Evolutionary conservation across 2,329 filamentous ascomycete genomes (phyloP).

Genomic region (Trichoderma citrinoviride): DNA sequence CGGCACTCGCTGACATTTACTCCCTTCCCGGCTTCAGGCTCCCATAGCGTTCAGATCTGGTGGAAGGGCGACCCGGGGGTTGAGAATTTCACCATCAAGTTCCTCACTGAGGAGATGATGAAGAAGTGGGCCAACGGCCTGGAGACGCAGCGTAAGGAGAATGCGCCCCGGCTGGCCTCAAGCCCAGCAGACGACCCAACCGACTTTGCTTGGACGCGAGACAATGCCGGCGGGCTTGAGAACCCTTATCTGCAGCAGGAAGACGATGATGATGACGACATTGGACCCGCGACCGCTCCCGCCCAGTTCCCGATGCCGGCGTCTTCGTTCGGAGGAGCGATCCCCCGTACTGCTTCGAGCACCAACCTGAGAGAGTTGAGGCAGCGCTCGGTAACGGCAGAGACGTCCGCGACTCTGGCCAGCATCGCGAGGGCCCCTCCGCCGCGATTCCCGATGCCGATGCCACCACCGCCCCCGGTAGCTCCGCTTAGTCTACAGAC

Average conservation of each 20-base stretch:
- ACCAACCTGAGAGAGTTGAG: conserved; percentile 74
- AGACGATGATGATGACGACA: conserved; percentile 61
- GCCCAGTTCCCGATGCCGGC: conserved; percentile 36
- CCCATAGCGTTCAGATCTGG: conserved; percentile 94
- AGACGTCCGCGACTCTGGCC: conserved; percentile 60
- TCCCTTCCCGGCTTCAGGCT: conserved; percentile 53
- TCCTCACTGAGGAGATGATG: conserved; percentile 86
- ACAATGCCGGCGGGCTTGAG: conserved; percentile 63
- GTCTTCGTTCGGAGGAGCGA: conserved; percentile 27
- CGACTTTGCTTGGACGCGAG: conserved; percentile 78
- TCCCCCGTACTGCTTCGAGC: conserved; percentile 57
- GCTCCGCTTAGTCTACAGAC: conserved; percentile 68
- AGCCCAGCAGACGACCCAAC: conserved; percentile 55
- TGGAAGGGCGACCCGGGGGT: conserved; percentile 97
- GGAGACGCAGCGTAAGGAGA: conserved; percentile 69
- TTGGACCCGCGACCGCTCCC: conserved; percentile 38
- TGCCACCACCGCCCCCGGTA: conserved; percentile 38
- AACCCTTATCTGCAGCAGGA: conserved; percentile 76
- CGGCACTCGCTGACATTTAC: conserved; percentile 1
- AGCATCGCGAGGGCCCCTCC: conserved; percentile 60
- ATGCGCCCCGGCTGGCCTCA: conserved; percentile 48
- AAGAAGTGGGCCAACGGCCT: conserved; percentile 86
- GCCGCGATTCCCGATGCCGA: conserved; percentile 68
- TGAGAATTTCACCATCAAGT: conserved; percentile 94
- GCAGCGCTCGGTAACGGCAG: conserved; percentile 71